phyloP scores from a whole-genome alignment of 2,329 filamentous ascomycete genomes.

The Calonectria multiphialidica region DNA sequence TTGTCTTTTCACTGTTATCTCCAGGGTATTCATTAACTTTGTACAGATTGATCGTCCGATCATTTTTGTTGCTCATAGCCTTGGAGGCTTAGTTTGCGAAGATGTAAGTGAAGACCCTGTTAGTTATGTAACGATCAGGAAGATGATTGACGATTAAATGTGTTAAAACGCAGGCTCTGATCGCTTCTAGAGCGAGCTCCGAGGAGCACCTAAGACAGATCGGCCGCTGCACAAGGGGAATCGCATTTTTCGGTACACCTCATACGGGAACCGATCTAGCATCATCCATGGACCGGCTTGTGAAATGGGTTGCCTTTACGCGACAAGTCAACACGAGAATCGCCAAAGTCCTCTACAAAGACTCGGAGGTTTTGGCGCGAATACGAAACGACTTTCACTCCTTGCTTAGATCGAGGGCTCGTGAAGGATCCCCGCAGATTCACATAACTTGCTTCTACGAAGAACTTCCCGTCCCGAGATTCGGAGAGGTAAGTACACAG shows the following conservation, averaged over 20 bases:
- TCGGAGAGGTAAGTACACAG: neutral
- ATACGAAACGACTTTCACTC: conserved; percentile 12
- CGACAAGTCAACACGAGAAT: conserved; percentile 14
- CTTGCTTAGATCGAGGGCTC: neutral
- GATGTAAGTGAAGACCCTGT: neutral
- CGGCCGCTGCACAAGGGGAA: neutral
- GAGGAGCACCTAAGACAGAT: neutral
- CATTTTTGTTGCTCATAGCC: conserved; percentile 11
- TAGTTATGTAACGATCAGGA: neutral
- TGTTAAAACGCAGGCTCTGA: neutral
- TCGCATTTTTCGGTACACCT: conserved; percentile 15
- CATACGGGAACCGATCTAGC: neutral
- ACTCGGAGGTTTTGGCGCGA: conserved; percentile 13
- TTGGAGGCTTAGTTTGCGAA: conserved; percentile 6
- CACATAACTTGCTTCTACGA: conserved; percentile 14
- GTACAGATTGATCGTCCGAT: neutral
- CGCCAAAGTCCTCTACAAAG: neutral
- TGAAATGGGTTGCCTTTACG: neutral
- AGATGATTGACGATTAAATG: neutral
- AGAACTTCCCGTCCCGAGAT: neutral
- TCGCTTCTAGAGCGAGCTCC: conserved; percentile 3
- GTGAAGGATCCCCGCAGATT: neutral
- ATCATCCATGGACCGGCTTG: neutral
- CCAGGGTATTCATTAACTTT: neutral
- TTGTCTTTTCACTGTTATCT: neutral